These are phyloP conservation scores for Pseudonitzschia pungens DNA, from an alignment of 108 stramenopile species.

Conservation along the genomic window DNA sequence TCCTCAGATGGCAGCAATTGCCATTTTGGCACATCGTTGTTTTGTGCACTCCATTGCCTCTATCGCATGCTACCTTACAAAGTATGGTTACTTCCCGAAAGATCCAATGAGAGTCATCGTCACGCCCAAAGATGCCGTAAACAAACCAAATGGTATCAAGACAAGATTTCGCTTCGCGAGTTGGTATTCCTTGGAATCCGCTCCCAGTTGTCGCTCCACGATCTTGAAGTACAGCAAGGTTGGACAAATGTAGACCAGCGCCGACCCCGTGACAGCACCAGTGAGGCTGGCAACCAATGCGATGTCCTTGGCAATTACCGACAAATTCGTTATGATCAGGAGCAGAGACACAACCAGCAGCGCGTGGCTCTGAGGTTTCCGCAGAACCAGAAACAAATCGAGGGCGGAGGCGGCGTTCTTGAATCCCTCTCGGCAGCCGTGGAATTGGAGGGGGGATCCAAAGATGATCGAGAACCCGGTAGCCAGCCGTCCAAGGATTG, in stretches of 20 bases:
- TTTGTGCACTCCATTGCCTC: no score
- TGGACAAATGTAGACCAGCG: slow-evolving; percentile 48
- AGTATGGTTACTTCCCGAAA: no score
- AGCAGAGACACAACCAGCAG: slow-evolving; percentile 28
- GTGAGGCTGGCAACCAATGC: slow-evolving; percentile 35
- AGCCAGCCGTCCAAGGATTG: slow-evolving; percentile 34
- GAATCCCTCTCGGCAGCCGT: slow-evolving; percentile 35
- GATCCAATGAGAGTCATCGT: slow-evolving; percentile 33
- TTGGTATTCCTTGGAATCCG: slow-evolving; percentile 34
- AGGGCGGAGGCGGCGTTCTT: slow-evolving; percentile 22
- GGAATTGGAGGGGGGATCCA: slow-evolving; percentile 43
- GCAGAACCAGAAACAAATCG: background rate
- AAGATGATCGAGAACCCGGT: slow-evolving; percentile 44
- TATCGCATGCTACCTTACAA: no score
- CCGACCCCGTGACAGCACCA: slow-evolving; percentile 37
- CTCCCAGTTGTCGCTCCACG: slow-evolving; percentile 15
- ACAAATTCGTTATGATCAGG: slow-evolving; percentile 10
- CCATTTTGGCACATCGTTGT: no score
- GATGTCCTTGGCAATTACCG: slow-evolving; percentile 33
- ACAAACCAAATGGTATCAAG: slow-evolving; percentile 45
- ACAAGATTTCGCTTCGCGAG: slow-evolving; percentile 20
- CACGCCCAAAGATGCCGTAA: slow-evolving; percentile 37
- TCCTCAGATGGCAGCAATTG: no score
- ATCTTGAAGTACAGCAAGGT: slow-evolving; percentile 34
- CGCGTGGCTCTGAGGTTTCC: slow-evolving; percentile 21